Evolutionary conservation across 106 monocot genomes (phyloP).

Genomic region (Dioscorea zingiberensis): DNA sequence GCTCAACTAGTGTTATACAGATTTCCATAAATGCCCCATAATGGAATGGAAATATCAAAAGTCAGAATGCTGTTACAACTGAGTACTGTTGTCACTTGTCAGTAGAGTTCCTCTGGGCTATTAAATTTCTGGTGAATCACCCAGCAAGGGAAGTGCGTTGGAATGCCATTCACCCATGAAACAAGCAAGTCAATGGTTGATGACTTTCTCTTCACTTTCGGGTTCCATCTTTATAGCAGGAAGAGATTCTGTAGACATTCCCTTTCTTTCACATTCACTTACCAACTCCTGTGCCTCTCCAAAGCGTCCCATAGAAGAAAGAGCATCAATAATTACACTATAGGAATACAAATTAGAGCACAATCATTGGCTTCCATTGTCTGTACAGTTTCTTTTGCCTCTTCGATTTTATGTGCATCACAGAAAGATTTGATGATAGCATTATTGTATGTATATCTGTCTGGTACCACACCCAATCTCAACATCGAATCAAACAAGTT

Average conservation of each 20-base stretch:
- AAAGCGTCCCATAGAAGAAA: slow-evolving; percentile 22
- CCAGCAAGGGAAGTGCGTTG: too few relatives aligned
- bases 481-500: slow-evolving; percentile 75
- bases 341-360: slow-evolving; percentile 35
- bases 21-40: too few relatives aligned
- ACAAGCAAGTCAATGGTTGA: slow-evolving; percentile 9
- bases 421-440: slow-evolving; percentile 62
- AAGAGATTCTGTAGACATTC: slow-evolving; percentile 11
- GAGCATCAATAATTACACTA: slow-evolving; percentile 31
- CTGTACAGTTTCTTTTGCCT: slow-evolving; percentile 53
- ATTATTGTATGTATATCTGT: slow-evolving; percentile 73
- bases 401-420: slow-evolving; percentile 36
- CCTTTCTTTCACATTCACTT: slow-evolving; percentile 29
- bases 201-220: slow-evolving; percentile 10
- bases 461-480: slow-evolving; percentile 68
- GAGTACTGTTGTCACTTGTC: too few relatives aligned
- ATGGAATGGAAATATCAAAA: too few relatives aligned
- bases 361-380: slow-evolving; percentile 51
- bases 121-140: too few relatives aligned
- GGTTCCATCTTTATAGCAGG: slow-evolving; percentile 1
- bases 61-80: too few relatives aligned
- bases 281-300: slow-evolving; percentile 39
- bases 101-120: too few relatives aligned
- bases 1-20: too few relatives aligned
- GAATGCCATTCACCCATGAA: too few relatives aligned